phyloP scores from a whole-genome alignment of 805 yeast species.

The Ogataea nakhonphanomensis region DNA sequence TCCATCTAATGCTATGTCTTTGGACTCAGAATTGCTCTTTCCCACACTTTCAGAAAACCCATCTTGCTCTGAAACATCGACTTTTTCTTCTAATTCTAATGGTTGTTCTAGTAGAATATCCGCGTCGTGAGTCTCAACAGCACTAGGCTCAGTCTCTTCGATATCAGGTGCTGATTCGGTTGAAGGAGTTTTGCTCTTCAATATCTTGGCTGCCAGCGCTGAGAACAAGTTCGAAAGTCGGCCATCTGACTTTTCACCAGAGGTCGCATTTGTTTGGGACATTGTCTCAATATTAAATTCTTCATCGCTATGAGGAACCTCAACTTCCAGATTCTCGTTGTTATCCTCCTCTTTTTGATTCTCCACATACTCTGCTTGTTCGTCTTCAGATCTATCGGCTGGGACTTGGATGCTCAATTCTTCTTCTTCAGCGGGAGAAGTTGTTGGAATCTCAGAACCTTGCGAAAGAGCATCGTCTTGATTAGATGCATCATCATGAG shows the following conservation, averaged over 20 bases:
- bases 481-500: neutral
- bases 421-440: conserved; percentile 1
- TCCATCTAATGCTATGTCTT: neutral
- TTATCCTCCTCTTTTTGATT: neutral
- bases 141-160: no score
- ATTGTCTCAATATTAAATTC: neutral
- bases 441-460: no score
- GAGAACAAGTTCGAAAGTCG: no score
- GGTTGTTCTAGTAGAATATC: neutral
- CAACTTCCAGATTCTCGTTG: neutral
- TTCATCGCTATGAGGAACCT: neutral
- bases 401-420: conserved; percentile 3
- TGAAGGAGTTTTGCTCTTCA: no score
- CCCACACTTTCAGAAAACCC: neutral
- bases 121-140: no score
- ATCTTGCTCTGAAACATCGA: neutral
- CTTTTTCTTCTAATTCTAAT: neutral
- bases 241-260: no score
- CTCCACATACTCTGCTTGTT: neutral
- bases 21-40: neutral
- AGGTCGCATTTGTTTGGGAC: neutral
- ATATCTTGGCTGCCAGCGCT: no score
- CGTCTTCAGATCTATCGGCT: neutral
- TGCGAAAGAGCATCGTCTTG: no score
- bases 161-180: no score